Base-by-base conservation (phyloP, 176 grass and related monocot genomes). In the Carex parvula region DNA sequence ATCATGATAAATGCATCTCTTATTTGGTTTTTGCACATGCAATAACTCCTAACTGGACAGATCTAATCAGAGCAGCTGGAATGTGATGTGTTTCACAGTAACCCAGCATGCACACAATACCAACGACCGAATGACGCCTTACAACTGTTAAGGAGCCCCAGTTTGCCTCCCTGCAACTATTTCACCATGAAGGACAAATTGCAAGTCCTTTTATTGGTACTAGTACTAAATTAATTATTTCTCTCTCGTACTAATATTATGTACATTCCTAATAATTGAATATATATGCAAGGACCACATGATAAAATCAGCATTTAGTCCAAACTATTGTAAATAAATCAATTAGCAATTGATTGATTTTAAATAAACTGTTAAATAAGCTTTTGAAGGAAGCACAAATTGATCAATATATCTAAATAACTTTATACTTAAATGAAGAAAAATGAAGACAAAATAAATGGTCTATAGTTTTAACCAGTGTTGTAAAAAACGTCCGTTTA, bases 151-250 rank as follows among this genome's bases (percentile, higher is more conserved):
- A 55, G 48, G 48, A 76, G 54, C 37, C 57, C 56, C 79, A 60
- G 79, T 5, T 81, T 81, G 57, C 79, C 17, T 44, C 79, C 55
- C 18, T 81, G 9, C 35, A 81, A 81, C 46, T 62, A 81, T 81
- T 81, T 21, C 3, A 41, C 21, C 78, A 81, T 21, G 21, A 53
- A 53, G 8, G 18, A 71, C 46, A 76, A 55, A 52, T 16, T 26
- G 20, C n/a, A 53, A 26, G 44, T 15, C 70, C 9, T 52, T 22
- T 53, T 53, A 6, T 70, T 54, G 22, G 71, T 16, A 76, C 71
- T 54, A 55, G 71, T 54, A 54, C 37, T 3, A 29, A 75, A 50
- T n/a, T n/a, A n/a, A n/a, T n/a, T n/a, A n/a, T n/a, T n/a, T n/a
- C n/a, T n/a, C n/a, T n/a, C n/a, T n/a, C n/a, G n/a, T n/a, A 46